Conservation (phyloP, 108 stramenopile genomes). For the Nitzschia sp. region DNA sequence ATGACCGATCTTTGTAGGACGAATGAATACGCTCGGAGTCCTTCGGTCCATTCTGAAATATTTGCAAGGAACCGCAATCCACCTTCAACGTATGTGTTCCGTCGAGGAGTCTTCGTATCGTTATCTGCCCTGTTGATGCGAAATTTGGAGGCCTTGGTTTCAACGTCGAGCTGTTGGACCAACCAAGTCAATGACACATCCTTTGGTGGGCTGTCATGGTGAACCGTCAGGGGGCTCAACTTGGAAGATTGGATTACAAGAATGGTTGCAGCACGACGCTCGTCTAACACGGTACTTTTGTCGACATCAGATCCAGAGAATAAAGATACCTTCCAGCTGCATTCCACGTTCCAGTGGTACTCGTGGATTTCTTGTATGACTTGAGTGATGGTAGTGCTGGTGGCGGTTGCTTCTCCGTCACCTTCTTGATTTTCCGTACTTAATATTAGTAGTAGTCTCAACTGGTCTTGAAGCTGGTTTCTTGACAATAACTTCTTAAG, state of each 20-base stretch:
- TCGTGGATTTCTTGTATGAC: slow-evolving; percentile 38
- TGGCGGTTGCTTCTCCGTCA: not conserved
- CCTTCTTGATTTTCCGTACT: not conserved
- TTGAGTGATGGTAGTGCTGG: not conserved
- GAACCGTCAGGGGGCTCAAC: slow-evolving; percentile 13
- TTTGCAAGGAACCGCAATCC: slow-evolving; percentile 45
- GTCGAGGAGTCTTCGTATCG: slow-evolving; percentile 53
- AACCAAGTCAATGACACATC: slow-evolving; percentile 70
- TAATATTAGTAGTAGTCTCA: not conserved
- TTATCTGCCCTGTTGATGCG: slow-evolving; percentile 38
- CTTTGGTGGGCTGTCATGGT: not conserved
- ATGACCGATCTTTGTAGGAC: slow-evolving; percentile 3
- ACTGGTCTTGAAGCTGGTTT: not conserved
- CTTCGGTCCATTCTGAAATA: slow-evolving; percentile 35
- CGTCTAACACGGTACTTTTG: slow-evolving; percentile 9
- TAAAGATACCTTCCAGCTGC: slow-evolving; percentile 24
- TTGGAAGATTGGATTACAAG: slow-evolving; percentile 42
- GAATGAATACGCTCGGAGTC: slow-evolving; percentile 1
- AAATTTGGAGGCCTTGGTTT: slow-evolving; percentile 28
- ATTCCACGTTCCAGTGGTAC: slow-evolving; percentile 49
- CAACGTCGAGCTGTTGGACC: slow-evolving; percentile 44
- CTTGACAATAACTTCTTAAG: slow-evolving; percentile 32
- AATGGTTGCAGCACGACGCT: slow-evolving; percentile 34
- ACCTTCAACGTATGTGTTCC: slow-evolving; percentile 51
- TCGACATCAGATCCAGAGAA: slow-evolving; percentile 47